Conservation (phyloP, 2,329 filamentous ascomycete genomes). For the Aureobasidium sp. region DNA sequence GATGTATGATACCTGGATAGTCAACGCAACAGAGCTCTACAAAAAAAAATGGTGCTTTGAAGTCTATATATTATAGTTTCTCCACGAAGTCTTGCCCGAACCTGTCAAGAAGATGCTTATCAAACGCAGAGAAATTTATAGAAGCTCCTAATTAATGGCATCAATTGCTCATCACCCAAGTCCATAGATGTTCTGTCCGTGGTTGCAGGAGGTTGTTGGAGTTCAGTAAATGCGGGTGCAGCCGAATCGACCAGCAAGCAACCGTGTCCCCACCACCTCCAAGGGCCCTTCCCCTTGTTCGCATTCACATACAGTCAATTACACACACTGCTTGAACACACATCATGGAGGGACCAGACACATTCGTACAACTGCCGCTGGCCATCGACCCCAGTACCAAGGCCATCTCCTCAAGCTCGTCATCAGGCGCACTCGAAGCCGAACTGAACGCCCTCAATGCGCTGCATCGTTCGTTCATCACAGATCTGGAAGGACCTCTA, state of each 20-base stretch:
- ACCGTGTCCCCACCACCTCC: background rate
- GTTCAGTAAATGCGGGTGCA: too few species aligned
- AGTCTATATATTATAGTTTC: too few species aligned
- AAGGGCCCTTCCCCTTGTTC: background rate
- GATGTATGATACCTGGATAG: too few species aligned
- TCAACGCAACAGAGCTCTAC: too few species aligned
- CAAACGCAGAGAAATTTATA: too few species aligned
- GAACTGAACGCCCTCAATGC: conserved; percentile 66
- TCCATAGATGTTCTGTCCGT: too few species aligned
- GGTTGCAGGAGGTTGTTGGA: too few species aligned
- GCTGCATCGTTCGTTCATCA: conserved; percentile 67
- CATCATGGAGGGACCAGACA: conserved; percentile 40
- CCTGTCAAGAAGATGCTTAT: too few species aligned
- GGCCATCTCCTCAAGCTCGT: conserved; percentile 50
- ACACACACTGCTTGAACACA: background rate
- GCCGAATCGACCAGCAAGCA: background rate
- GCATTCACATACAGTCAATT: conserved; percentile 32
- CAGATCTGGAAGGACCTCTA: conserved; percentile 50
- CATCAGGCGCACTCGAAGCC: conserved; percentile 30
- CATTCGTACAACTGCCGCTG: conserved; percentile 77
- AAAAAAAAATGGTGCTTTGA: too few species aligned
- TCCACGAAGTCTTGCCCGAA: too few species aligned
- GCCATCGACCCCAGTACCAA: conserved; percentile 77
- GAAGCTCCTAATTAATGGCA: background rate
- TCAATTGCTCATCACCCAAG: background rate